A percentile compares a stretch with the other conserved stretches of the same genome.
Evolutionary conservation across 306 rosid species (phyloP).

Genomic region (Cyamopsis tetragonoloba): DNA sequence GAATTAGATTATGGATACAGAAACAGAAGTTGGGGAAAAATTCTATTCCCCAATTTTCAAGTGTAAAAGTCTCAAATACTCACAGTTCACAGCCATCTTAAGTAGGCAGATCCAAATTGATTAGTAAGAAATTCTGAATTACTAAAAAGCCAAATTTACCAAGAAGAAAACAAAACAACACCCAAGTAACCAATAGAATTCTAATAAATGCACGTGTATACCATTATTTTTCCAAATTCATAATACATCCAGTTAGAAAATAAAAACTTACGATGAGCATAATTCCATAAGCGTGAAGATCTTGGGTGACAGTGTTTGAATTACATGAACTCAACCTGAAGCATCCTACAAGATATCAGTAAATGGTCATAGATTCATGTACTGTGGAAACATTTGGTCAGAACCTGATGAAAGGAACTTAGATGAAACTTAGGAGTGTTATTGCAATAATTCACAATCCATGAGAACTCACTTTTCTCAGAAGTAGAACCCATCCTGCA

Average conservation of each 20-base stretch:
- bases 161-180: background rate
- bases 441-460: background rate
- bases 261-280: constrained; percentile 62
- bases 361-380: constrained; percentile 28
- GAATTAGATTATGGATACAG: background rate
- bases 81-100: background rate
- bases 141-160: background rate
- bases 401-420: background rate
- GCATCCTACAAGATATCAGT: constrained; percentile 49
- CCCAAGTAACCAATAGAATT: background rate
- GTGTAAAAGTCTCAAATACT: background rate
- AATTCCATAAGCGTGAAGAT: constrained; percentile 61
- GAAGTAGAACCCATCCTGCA: constrained; percentile 77
- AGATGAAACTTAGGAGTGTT: background rate
- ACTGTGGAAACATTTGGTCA: background rate
- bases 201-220: background rate
- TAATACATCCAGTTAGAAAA: background rate
- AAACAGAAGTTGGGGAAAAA: background rate
- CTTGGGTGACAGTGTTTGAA: constrained; percentile 53
- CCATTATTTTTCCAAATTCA: background rate
- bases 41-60: background rate
- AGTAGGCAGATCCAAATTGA: background rate
- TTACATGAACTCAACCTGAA: constrained; percentile 65
- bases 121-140: background rate
- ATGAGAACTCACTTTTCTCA: constrained; percentile 47